phyloP scores from a whole-genome alignment of 371 early-diverging fungal species.

The Apophysomyces trapeziformis region DNA sequence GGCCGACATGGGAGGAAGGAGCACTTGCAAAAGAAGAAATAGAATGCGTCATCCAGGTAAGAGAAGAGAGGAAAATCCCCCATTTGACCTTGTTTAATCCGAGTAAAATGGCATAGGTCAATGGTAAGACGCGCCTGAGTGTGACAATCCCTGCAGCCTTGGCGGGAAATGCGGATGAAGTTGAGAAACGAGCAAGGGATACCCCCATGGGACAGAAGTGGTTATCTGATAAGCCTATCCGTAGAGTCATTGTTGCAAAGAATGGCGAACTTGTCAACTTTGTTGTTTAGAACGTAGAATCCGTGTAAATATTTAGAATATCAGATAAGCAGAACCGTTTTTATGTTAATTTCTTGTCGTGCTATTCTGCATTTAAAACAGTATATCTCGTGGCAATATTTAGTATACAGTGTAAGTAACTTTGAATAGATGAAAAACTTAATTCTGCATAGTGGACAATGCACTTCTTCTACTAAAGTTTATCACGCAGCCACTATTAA shows the following conservation, averaged over 20 bases:
- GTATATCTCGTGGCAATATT: too few species aligned
- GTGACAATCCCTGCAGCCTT: slow-evolving; percentile 58
- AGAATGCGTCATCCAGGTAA: slow-evolving; percentile 63
- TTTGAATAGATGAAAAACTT: too few species aligned
- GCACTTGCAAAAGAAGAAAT: slow-evolving; percentile 58
- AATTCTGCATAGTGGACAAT: too few species aligned
- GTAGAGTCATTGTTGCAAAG: slow-evolving; percentile 73
- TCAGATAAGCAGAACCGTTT: neutral
- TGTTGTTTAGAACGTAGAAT: slow-evolving; percentile 46
- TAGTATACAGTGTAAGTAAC: too few species aligned
- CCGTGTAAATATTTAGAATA: neutral
- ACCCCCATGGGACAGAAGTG: slow-evolving; percentile 62
- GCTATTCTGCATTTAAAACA: too few species aligned
- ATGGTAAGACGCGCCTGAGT: slow-evolving; percentile 80
- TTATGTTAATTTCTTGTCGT: too few species aligned
- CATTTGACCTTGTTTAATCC: neutral
- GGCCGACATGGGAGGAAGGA: slow-evolving; percentile 67
- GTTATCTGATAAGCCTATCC: slow-evolving; percentile 56
- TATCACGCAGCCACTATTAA: too few species aligned
- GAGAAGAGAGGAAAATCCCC: neutral
- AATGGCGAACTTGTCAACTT: slow-evolving; percentile 80
- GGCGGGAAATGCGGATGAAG: slow-evolving; percentile 29
- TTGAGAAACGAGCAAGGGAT: slow-evolving; percentile 54
- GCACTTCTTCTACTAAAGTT: too few species aligned
- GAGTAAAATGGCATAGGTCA: slow-evolving; percentile 51